These are phyloP conservation scores for Macrolepiota albuminosa DNA, from an alignment of 768 basidiomycete species.

Conservation along the genomic window DNA sequence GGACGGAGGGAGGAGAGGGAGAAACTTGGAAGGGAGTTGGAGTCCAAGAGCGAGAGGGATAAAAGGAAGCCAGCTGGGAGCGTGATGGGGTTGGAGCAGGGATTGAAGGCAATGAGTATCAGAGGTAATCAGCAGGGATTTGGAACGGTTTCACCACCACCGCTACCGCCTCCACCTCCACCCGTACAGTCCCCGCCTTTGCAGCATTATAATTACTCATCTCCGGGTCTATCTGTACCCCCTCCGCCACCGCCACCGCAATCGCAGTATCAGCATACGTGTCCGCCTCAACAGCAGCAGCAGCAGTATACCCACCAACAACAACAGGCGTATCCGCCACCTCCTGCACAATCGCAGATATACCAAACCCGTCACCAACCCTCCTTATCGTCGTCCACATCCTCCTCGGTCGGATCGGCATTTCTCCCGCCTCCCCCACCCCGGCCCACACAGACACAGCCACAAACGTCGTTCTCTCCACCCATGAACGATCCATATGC, in stretches of 20 bases:
- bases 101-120: constrained; percentile 11
- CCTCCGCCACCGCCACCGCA: constrained; percentile 18
- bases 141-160: constrained; percentile 15
- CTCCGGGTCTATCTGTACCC: constrained; percentile 10
- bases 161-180: constrained; percentile 14
- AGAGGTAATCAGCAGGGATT: constrained; percentile 15
- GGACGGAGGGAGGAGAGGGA: constrained; percentile 69
- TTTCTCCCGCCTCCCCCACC: constrained; percentile 1
- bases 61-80: constrained; percentile 41
- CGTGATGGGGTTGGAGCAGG: constrained; percentile 7
- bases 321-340: neutral
- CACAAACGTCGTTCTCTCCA: neutral
- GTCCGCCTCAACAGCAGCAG: constrained; percentile 17
- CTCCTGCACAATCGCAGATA: neutral
- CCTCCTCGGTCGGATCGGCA: neutral
- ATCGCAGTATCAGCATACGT: constrained; percentile 16
- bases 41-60: constrained; percentile 63
- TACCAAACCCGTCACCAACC: constrained; percentile 9
- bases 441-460: constrained; percentile 21
- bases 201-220: constrained; percentile 14
- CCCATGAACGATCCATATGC: constrained; percentile 32
- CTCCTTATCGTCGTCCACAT: constrained; percentile 18
- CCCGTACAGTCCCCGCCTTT: constrained; percentile 4
- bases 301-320: constrained; percentile 7
- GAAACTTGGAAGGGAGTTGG: constrained; percentile 59